Evolutionary conservation across 2,329 filamentous ascomycete genomes (phyloP), one percentile per base, ranked within the genome.

Genomic region (Fusarium nematophilum): DNA sequence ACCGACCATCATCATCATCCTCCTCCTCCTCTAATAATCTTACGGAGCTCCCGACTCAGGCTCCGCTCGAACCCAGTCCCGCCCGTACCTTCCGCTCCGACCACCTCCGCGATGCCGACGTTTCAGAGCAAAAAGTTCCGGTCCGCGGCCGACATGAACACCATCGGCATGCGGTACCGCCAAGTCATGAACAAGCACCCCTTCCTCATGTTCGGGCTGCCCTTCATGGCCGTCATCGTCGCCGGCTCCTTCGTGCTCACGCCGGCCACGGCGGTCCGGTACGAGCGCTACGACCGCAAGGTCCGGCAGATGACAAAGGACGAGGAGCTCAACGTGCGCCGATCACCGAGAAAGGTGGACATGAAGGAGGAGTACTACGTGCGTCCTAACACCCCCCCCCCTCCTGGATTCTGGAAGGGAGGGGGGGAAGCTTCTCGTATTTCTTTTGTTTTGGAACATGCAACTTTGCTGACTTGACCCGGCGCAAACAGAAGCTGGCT

Each of bases 191-290:
- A 86, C 54, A 89, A 84, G 70, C 92, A 91, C 69, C 96, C 95
- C 1, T 99, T 99, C 75, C 80, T 93, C 23, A 86, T 97, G 61
- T 99, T 99, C 73, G 96, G 96, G 3, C 83, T 99, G 4, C 96
- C 95, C 1, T 99, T 99, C 76, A 85, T 99, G 65, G 80, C 86
- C 52, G 89, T 96, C 54, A 97, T 99, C 72, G 86, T 99, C 21
- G 92, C 90, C 2, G 94, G 93, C 1, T 96, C 92, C 3, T 99
- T 99, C 76, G 90, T 96, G 68, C 84, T 99, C 42, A 98, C 95
- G 0, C 95, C 94, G 1, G 95, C 94, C 5, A 94, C 96, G 17
- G 95, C 96, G 11, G 82, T 99, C 42, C 86, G 96, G 54, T 99
- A 98, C 77, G 95, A 99, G 79, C 87, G 91, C 60, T 88, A 97